A percentile compares a stretch with the other conserved stretches of the same genome.
Conservation (phyloP, 108 stramenopile genomes). For the Mediolabrus comicus region DNA sequence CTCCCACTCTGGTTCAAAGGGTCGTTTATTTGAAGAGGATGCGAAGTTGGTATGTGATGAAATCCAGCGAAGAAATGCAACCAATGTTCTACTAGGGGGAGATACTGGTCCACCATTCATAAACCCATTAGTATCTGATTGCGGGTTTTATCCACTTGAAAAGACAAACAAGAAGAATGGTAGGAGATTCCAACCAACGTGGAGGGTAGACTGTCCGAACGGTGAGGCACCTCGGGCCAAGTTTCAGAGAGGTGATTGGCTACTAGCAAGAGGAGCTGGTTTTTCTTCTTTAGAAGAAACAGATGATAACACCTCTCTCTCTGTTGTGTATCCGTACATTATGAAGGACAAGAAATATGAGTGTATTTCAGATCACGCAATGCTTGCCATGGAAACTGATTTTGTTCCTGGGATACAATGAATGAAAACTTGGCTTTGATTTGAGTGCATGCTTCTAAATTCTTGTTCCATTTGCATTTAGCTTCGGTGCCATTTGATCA, state of each 20-base stretch:
- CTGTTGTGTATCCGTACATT: neutral
- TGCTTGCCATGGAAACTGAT: slow-evolving; percentile 3
- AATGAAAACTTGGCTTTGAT: neutral
- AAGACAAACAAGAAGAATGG: slow-evolving; percentile 9
- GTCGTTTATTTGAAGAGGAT: neutral
- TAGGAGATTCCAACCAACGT: slow-evolving; percentile 5
- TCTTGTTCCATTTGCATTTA: slow-evolving; percentile 61
- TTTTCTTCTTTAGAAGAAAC: neutral
- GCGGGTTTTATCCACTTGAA: slow-evolving; percentile 1
- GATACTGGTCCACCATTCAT: slow-evolving; percentile 8
- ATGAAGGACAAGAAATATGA: slow-evolving; percentile 1
- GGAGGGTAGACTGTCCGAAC: slow-evolving; percentile 2
- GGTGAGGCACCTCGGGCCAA: neutral
- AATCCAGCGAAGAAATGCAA: neutral
- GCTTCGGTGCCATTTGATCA: slow-evolving; percentile 38
- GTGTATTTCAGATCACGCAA: slow-evolving; percentile 8
- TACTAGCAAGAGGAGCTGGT: neutral
- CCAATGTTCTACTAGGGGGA: neutral
- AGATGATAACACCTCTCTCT: neutral
- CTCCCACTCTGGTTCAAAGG: slow-evolving; percentile 2
- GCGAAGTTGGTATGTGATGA: neutral
- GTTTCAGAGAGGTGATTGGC: neutral
- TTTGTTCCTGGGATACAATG: neutral
- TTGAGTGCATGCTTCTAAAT: no score
- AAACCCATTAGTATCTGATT: neutral